These are phyloP conservation scores for Nigrospora sphaerica DNA, from an alignment of 2,329 filamentous ascomycete species.

Conservation along the genomic window DNA sequence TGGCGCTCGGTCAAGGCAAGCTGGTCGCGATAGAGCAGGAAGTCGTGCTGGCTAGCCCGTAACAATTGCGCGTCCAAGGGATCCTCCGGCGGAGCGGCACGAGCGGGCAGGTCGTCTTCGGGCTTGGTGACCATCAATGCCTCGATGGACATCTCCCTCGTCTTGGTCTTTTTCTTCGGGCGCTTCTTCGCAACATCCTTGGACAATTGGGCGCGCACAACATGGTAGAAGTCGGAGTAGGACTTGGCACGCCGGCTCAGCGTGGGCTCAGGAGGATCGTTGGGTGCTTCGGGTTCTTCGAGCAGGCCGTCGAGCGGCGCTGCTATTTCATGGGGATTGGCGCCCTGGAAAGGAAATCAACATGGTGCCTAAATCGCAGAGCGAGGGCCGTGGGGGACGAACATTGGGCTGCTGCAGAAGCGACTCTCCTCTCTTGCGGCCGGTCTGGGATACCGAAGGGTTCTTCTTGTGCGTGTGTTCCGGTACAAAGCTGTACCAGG, in stretches of 20 bases:
- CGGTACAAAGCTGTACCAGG: constrained; percentile 74
- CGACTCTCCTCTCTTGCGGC: constrained; percentile 61
- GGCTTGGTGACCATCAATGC: constrained; percentile 35
- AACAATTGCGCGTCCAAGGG: constrained; percentile 64
- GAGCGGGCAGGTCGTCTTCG: constrained; percentile 11
- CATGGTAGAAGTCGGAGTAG: constrained; percentile 70
- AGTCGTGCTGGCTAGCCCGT: constrained; percentile 77
- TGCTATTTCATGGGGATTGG: constrained; percentile 42
- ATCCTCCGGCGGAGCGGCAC: constrained; percentile 31
- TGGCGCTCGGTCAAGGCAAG: constrained; percentile 74
- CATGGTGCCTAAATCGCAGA: neutral
- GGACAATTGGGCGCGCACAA: constrained; percentile 48
- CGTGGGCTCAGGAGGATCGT: constrained; percentile 59
- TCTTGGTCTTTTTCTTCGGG: constrained; percentile 28
- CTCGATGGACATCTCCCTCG: constrained; percentile 38
- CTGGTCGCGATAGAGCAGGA: constrained; percentile 77
- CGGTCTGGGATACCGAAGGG: constrained; percentile 35
- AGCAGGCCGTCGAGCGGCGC: constrained; percentile 50
- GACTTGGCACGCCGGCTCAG: constrained; percentile 63
- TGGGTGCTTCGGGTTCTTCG: constrained; percentile 48
- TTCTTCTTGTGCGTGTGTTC: constrained; percentile 47
- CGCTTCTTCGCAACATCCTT: constrained; percentile 39
- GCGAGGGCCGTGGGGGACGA: constrained; percentile 16
- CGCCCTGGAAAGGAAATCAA: constrained; percentile 34
- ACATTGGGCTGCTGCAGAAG: constrained; percentile 62